These are phyloP conservation scores for Waitea zeae DNA, from an alignment of 1,284 basidiomycete genomes.

Conservation along the genomic window DNA sequence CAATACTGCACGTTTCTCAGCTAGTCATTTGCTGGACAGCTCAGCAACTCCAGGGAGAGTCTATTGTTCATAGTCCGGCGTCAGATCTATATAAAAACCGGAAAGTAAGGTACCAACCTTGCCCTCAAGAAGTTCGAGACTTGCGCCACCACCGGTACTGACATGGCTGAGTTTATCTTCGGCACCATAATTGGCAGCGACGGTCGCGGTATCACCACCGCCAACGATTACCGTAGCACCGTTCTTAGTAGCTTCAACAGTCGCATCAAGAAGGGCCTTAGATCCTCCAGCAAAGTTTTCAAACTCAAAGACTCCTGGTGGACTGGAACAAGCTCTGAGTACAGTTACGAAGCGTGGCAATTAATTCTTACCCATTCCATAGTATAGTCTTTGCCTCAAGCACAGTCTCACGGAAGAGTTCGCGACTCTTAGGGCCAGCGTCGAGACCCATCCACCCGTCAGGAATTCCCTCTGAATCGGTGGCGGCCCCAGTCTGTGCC, in stretches of 20 bases:
- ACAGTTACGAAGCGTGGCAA: neutral
- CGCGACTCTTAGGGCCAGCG: constrained; percentile 66
- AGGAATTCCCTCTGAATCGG: constrained; percentile 78
- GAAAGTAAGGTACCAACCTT: constrained; percentile 41
- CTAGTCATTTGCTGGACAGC: constrained; percentile 49
- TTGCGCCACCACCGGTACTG: constrained; percentile 93
- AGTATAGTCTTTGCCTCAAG: constrained; percentile 90
- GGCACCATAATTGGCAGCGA: constrained; percentile 66
- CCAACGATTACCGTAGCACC: constrained; percentile 91
- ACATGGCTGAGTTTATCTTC: constrained; percentile 93
- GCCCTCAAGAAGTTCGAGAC: constrained; percentile 90
- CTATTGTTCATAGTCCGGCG: constrained; percentile 18
- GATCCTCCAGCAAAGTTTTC: constrained; percentile 82
- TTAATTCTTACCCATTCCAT: constrained; percentile 75
- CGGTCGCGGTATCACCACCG: constrained; percentile 86
- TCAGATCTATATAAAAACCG: constrained; percentile 1
- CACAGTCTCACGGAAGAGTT: constrained; percentile 72
- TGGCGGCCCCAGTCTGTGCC: constrained; percentile 57
- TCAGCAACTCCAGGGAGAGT: constrained; percentile 74
- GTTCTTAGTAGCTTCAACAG: constrained; percentile 73
- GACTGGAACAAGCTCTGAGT: constrained; percentile 26
- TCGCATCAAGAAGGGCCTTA: constrained; percentile 72
- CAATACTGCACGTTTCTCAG: neutral
- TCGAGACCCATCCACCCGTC: constrained; percentile 94
- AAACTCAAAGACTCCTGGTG: constrained; percentile 97